Conservation (phyloP, 73 alveolate genomes). For the Tetrahymena thermophila region DNA sequence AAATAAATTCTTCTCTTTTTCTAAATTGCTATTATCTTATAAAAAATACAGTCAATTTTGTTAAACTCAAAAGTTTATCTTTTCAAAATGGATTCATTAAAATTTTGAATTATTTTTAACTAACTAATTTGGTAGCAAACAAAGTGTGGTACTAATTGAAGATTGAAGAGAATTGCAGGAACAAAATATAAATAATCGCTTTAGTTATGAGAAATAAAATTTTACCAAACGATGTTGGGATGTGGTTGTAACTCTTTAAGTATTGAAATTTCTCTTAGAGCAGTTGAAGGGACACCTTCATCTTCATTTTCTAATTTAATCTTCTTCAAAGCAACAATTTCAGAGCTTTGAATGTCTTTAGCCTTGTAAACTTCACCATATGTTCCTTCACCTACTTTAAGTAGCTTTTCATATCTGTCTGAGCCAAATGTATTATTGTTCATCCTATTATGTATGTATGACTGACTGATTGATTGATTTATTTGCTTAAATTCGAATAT, state of each 20-base stretch:
- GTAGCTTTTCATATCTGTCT: constrained; percentile 73
- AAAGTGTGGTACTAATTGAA: not conserved
- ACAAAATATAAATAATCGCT: not conserved
- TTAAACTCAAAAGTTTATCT: no score
- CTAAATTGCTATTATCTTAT: no score
- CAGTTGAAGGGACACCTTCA: constrained; percentile 92
- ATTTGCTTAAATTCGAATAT: not conserved
- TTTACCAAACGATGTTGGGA: constrained; percentile 64
- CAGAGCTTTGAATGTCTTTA: constrained; percentile 49
- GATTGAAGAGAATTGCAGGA: not conserved
- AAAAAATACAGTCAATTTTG: no score
- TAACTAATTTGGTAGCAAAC: not conserved
- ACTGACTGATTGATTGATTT: not conserved
- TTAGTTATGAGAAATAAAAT: not conserved
- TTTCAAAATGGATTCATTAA: no score
- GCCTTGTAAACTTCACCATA: constrained; percentile 91
- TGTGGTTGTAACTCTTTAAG: constrained; percentile 72
- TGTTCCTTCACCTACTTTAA: constrained; percentile 80
- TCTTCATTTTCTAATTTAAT: constrained; percentile 78
- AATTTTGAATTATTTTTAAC: not conserved
- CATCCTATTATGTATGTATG: not conserved
- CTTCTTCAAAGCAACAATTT: constrained; percentile 85
- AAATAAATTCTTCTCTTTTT: not conserved
- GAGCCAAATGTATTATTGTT: constrained; percentile 4
- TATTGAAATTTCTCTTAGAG: constrained; percentile 81